Base-by-base conservation (phyloP, 176 grass and related monocot genomes). In the Oryza coarctata region DNA sequence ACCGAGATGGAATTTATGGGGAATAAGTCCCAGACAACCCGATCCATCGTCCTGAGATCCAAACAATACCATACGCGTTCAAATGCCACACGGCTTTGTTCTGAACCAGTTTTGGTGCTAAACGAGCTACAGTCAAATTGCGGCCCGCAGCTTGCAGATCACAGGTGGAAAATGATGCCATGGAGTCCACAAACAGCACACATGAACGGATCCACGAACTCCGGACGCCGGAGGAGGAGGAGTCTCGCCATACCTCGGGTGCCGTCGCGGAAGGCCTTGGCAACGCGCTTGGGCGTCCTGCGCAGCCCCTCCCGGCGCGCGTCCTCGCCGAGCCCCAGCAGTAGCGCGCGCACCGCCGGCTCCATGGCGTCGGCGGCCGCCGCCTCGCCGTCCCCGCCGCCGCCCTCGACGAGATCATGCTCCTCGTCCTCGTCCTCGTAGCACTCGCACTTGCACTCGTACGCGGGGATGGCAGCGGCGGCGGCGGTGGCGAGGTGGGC, bases 181-280 rank as follows among this genome's bases (percentile, higher is more conserved):
- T 40, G 34, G 12, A 13, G 23, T 9, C 31, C 32, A 55, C 66
- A 28, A 1, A 47, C 27, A 5, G 18, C 15, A 25, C 3, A 23
- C 30, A 45, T 38, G 27, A 58, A 70, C 27, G 82, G 87, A 89
- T 89, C 83, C 83, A 70, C 70, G 20, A 57, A 25, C 33, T 12
- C 26, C 52, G 44, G 69, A 18, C 9, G n/a, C 25, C 22, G 64
- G 50, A 55, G 44, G 41, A 31, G 36, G 10, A 27, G 78, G 6
- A 49, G 3, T 12, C 27, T 3, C 0, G 13, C 7, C 13, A 57
- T 81, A 98, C 97, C 97, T 86, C 83, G 65, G 27, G 97, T 99
- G 25, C 97, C 97, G 34, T 99, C 93, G 71, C 87, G 91, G 82
- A 99, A 95, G 76, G 97, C 97, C 89, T 95, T 99, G 73, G 97